Evolutionary conservation across 2,329 filamentous ascomycete species (phyloP).

Genomic region (Sclerotinia borealis): DNA sequence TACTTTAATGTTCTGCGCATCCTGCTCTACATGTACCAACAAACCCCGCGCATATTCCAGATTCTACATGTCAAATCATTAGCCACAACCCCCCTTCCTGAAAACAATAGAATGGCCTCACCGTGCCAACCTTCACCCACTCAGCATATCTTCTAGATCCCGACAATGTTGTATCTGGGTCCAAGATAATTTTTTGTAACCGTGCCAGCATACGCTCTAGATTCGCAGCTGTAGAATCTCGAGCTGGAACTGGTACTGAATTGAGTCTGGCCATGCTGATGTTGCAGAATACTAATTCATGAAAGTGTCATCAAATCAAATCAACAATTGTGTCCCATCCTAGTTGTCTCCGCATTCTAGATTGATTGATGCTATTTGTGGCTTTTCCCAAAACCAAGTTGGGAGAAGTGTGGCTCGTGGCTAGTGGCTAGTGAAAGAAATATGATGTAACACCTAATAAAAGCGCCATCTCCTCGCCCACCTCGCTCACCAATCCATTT

Average conservation of each 20-base stretch:
- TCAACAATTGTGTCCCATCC: not conserved
- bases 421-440: not conserved
- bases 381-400: not conserved
- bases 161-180: conserved; percentile 52
- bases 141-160: conserved; percentile 56
- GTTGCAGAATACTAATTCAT: not conserved
- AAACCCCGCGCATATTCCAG: conserved; percentile 64
- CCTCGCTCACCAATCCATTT: not conserved
- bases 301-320: not conserved
- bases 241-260: conserved; percentile 13
- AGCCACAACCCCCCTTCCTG: not conserved
- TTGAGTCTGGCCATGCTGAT: conserved; percentile 28
- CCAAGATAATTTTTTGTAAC: conserved; percentile 59
- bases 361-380: not conserved
- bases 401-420: not conserved
- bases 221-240: conserved; percentile 34
- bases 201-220: conserved; percentile 60
- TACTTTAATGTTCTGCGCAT: conserved; percentile 53
- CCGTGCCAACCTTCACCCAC: conserved; percentile 51
- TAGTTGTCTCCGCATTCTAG: not conserved
- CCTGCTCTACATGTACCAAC: conserved; percentile 65
- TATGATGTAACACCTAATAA: not conserved
- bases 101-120: conserved; percentile 30
- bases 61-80: conserved; percentile 46
- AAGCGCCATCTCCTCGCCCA: not conserved